Evolutionary conservation across 2,329 filamentous ascomycete species (phyloP).

Genomic region (Metarhizium robertsii): DNA sequence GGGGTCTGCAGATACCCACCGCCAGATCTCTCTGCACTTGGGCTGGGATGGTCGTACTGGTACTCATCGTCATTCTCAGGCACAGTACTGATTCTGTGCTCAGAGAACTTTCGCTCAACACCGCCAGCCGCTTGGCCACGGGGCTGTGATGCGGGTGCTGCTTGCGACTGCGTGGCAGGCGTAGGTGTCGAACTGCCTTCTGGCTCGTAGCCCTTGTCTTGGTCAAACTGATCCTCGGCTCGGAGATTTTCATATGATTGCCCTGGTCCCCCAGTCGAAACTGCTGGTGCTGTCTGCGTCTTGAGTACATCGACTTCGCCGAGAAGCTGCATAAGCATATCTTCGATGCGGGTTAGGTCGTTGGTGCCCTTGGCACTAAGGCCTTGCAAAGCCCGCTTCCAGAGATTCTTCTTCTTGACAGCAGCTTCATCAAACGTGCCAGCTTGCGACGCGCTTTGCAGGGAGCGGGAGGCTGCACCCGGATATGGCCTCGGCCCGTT

Average conservation of each 20-base stretch:
- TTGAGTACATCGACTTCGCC: slow-evolving; percentile 84
- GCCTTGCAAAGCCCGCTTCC: slow-evolving; percentile 86
- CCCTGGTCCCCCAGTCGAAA: slow-evolving; percentile 39
- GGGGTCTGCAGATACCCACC: slow-evolving; percentile 52
- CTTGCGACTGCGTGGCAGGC: slow-evolving; percentile 66
- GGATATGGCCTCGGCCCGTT: slow-evolving; percentile 82
- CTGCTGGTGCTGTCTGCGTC: slow-evolving; percentile 38
- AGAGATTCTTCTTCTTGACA: slow-evolving; percentile 85
- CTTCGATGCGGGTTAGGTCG: slow-evolving; percentile 80
- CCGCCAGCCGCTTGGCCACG: slow-evolving; percentile 32
- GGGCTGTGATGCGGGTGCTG: slow-evolving; percentile 52
- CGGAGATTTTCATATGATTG: slow-evolving; percentile 62
- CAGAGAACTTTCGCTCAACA: slow-evolving; percentile 51
- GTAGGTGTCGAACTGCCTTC: slow-evolving; percentile 66
- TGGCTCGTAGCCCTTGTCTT: slow-evolving; percentile 70
- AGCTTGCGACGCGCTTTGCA: slow-evolving; percentile 46
- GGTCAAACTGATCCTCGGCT: slow-evolving; percentile 53
- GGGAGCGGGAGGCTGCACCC: slow-evolving; percentile 49
- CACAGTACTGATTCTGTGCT: slow-evolving; percentile 84
- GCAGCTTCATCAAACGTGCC: slow-evolving; percentile 47
- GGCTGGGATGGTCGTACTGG: slow-evolving; percentile 40
- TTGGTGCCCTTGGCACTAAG: slow-evolving; percentile 79
- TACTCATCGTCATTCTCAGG: slow-evolving; percentile 74
- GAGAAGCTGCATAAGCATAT: slow-evolving; percentile 85
- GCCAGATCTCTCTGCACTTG: slow-evolving; percentile 21